Evolutionary conservation across 129 eudicot species (phyloP).

Genomic region (Pittosporum tobira): DNA sequence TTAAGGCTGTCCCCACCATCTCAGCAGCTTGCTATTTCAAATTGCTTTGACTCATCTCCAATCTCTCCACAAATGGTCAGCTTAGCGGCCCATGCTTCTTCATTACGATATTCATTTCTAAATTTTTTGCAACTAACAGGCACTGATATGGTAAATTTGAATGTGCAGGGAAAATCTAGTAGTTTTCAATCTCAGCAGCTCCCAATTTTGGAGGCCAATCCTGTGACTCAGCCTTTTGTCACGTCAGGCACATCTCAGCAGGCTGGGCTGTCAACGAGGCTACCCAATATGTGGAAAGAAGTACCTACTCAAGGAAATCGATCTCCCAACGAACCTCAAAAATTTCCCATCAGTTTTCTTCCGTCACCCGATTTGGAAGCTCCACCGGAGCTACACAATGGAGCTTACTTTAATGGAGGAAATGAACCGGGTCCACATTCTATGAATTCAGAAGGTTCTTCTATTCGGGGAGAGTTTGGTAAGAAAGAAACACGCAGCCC

Average conservation of each 20-base stretch:
- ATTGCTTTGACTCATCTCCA: conserved; percentile 22
- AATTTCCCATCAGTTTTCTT: conserved; percentile 23
- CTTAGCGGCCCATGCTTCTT: neutral
- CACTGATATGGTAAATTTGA: conserved; percentile 3
- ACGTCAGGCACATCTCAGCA: conserved; percentile 16
- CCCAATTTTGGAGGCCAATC: conserved; percentile 17
- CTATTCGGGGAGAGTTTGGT: neutral
- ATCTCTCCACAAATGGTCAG: conserved; percentile 31
- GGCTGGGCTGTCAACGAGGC: conserved; percentile 21
- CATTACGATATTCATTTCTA: neutral
- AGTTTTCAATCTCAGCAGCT: no score
- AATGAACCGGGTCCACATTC: neutral
- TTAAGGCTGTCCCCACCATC: conserved; percentile 39
- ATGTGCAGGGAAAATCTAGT: conserved; percentile 22
- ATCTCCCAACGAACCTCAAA: conserved; percentile 15
- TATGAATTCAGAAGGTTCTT: neutral
- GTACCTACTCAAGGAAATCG: conserved; percentile 24
- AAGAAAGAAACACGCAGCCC: neutral
- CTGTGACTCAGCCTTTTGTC: conserved; percentile 5
- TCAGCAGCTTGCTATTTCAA: conserved; percentile 18
- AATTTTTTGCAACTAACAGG: neutral
- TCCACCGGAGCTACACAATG: conserved; percentile 23
- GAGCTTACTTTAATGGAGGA: conserved; percentile 10
- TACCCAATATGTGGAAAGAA: conserved; percentile 18
- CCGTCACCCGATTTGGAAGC: conserved; percentile 32